Base-by-base conservation (phyloP, 176 grass and related monocot genomes). In the Oropetium thomaeum region DNA sequence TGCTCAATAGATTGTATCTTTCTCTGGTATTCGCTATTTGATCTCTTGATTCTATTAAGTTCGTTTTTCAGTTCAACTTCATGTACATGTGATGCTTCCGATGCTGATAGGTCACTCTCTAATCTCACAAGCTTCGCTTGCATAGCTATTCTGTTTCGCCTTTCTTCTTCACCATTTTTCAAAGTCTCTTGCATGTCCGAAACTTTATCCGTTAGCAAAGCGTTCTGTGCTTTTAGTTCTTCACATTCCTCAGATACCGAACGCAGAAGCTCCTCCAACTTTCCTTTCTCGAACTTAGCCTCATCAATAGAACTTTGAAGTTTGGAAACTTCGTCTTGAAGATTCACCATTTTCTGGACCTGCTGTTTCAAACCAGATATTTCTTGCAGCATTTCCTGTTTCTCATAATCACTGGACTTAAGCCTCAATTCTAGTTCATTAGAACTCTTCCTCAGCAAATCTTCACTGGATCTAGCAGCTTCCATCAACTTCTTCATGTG, bases 1-100 rank as follows among this genome's bases (percentile, higher is more conserved):
- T 88, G 84, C 69, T 86, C 89, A 29, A 99, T 67, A 59, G 87
- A 86, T 74, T 92, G 91, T 86, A 95, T 84, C 76, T 89, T 99
- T 65, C 91, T 86, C 75, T 88, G 87, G 69, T 99, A 99, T 69
- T 99, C 89, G 2, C 84, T 99, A 37, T 92, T 90, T 75, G 88
- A 83, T 85, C 90, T 91, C 69, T 89, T 99, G 54, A 95, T 86
- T 65, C 87, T 87, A 67, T 84, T 89, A 84, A 99, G 82, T 72
- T 95, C 89, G 7, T 95, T 95, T 83, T 87, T 99, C 66, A 99
- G 71, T 74, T 99, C 96, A 86, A 84, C 79, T 75, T 92, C 96
- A 85, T 92, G 84, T 41, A 79, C 91, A 86, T 84, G 83, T n/a
- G 96, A 84, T 69, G 89, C 91, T 83, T 88, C 96, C 41, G 87